These are phyloP conservation scores for Neurospora sp. DNA, from an alignment of 495 filamentous ascomycete species.

Conservation along the genomic window DNA sequence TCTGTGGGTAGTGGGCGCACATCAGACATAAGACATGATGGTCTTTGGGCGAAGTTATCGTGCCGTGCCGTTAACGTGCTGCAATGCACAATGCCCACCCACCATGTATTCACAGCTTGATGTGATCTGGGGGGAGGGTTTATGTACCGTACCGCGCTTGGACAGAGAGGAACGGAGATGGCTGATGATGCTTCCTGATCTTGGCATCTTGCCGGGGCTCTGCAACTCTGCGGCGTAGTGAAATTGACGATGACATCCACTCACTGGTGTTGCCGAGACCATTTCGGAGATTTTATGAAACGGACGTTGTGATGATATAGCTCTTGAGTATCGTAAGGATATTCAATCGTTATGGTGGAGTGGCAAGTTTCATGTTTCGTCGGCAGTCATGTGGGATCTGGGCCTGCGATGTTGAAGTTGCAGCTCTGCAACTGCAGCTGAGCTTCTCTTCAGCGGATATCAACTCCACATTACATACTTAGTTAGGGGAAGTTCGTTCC, in stretches of 20 bases:
- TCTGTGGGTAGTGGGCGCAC: no score
- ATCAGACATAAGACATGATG: no score
- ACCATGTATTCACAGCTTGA: no score
- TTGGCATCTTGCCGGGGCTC: neutral
- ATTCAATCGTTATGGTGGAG: neutral
- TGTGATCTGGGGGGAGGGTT: no score
- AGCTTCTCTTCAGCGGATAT: neutral
- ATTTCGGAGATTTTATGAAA: no score
- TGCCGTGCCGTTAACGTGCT: no score
- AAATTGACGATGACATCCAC: neutral
- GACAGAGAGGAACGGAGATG: neutral
- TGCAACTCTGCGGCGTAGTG: neutral
- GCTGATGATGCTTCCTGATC: neutral
- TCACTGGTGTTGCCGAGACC: no score
- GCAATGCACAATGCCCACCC: no score
- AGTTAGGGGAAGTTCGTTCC: neutral
- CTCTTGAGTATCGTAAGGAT: neutral
- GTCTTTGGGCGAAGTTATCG: no score
- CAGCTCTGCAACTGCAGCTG: neutral
- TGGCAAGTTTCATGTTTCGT: neutral
- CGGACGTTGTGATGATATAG: neutral
- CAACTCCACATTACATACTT: neutral
- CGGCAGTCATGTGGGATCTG: neutral
- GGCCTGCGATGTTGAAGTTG: neutral
- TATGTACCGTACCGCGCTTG: neutral